These are phyloP conservation scores for Scutellaria baicalensis DNA, from an alignment of 257 asterid genomes.

Conservation along the genomic window DNA sequence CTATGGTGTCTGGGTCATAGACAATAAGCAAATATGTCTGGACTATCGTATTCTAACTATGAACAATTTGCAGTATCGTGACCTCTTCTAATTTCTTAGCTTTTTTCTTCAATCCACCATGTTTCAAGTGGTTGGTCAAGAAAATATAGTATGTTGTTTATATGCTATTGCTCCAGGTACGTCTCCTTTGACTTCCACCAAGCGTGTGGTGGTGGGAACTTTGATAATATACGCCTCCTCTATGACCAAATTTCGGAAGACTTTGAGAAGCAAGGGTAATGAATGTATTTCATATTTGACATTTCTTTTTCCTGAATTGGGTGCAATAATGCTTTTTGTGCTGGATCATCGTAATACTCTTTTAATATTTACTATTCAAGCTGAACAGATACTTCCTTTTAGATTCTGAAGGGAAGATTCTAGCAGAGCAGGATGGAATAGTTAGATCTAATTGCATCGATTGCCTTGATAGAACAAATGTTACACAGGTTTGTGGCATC, in stretches of 20 bases:
- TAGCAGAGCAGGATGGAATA: conserved; percentile 74
- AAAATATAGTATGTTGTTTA: conserved; percentile 9
- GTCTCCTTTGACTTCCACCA: conserved; percentile 92
- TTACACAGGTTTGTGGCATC: conserved; percentile 72
- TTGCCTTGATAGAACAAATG: conserved; percentile 97
- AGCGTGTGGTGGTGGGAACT: conserved; percentile 67
- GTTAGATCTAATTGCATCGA: conserved; percentile 90
- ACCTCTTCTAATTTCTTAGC: not conserved
- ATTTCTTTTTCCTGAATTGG: conserved; percentile 18
- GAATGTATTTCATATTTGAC: conserved; percentile 1
- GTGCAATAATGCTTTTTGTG: conserved; percentile 21
- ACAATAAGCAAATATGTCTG: not conserved
- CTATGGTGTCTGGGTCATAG: not conserved
- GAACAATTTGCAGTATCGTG: not conserved
- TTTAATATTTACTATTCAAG: conserved; percentile 72
- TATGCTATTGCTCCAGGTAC: conserved; percentile 46
- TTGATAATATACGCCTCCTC: conserved; percentile 75
- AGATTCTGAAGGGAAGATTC: conserved; percentile 68
- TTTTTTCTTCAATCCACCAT: not conserved
- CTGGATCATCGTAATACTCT: conserved; percentile 40
- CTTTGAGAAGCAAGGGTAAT: conserved; percentile 87
- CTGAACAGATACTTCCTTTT: conserved; percentile 92
- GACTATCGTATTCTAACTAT: not conserved
- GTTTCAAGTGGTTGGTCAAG: not conserved
- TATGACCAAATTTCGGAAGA: conserved; percentile 66